Evolutionary conservation across 352 stramenopile genomes (phyloP).

Genomic region (Aphanomyces invadans): DNA sequence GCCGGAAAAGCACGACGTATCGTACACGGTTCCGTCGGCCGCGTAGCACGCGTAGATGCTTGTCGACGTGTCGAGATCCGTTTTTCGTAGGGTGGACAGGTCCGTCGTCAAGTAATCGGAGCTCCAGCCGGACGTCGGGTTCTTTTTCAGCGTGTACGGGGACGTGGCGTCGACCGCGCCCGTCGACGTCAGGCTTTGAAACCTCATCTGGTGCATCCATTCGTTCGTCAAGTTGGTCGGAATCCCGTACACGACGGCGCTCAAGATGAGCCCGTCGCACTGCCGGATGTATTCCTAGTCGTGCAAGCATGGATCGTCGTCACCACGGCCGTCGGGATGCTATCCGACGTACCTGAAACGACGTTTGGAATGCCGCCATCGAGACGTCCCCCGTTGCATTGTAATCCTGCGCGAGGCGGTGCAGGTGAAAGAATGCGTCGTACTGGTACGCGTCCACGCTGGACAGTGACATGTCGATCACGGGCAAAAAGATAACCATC

Average conservation of each 20-base stretch:
- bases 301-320: too few species aligned
- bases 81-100: slow-evolving; percentile 39
- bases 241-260: slow-evolving; percentile 52
- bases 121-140: slow-evolving; percentile 71
- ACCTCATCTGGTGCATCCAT: slow-evolving; percentile 55
- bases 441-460: slow-evolving; percentile 73
- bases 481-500: slow-evolving; percentile 80
- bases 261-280: slow-evolving; percentile 56
- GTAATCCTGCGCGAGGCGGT: slow-evolving; percentile 78
- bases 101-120: slow-evolving; percentile 41
- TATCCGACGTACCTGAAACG: slow-evolving; percentile 71
- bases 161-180: slow-evolving; percentile 39
- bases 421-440: slow-evolving; percentile 64
- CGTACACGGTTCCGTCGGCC: slow-evolving; percentile 31
- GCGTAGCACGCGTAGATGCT: slow-evolving; percentile 59
- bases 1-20: slow-evolving; percentile 49
- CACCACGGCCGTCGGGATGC: too few species aligned
- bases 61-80: slow-evolving; percentile 43
- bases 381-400: slow-evolving; percentile 53
- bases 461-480: slow-evolving; percentile 70
- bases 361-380: slow-evolving; percentile 36
- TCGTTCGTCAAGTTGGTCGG: slow-evolving; percentile 32
- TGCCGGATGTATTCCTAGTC: slow-evolving; percentile 66
- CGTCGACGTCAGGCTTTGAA: slow-evolving; percentile 40
- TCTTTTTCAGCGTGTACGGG: slow-evolving; percentile 36